phyloP scores from a whole-genome alignment of 768 basidiomycete genomes.

The Phanerochaete sordida region DNA sequence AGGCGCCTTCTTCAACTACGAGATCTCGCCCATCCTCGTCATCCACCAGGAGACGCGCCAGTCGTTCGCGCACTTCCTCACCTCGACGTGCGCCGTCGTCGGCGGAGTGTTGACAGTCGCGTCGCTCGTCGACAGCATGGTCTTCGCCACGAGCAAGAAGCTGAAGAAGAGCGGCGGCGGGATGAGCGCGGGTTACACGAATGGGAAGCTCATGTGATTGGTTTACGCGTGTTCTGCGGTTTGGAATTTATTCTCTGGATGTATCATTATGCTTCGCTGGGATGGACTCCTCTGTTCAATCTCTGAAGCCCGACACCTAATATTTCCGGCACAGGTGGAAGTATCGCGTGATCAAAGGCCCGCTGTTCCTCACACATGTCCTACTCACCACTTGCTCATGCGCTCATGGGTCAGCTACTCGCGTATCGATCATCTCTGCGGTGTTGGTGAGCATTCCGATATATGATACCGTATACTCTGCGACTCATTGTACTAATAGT shows the following conservation, averaged over 20 bases:
- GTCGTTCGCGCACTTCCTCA: constrained; percentile 96
- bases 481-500: no score
- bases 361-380: no score
- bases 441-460: no score
- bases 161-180: constrained; percentile 56
- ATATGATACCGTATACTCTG: no score
- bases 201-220: constrained; percentile 26
- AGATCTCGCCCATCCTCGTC: constrained; percentile 95
- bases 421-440: no score
- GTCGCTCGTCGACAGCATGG: constrained; percentile 78
- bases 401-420: no score
- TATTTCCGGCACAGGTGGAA: no score
- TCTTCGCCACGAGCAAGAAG: constrained; percentile 77
- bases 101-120: constrained; percentile 97
- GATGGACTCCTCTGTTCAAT: not conserved
- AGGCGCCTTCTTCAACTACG: constrained; percentile 90
- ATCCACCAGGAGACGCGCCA: constrained; percentile 89
- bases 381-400: no score
- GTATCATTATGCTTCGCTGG: not conserved
- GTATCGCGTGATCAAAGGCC: no score
- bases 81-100: constrained; percentile 98
- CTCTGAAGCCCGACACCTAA: no score
- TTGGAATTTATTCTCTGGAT: not conserved
- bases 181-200: constrained; percentile 15
- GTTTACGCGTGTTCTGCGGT: not conserved